A percentile compares a stretch with the other conserved stretches of the same genome.
These are phyloP conservation scores for Centella asiatica DNA, from an alignment of 129 eudicot genomes.

Conservation along the genomic window DNA sequence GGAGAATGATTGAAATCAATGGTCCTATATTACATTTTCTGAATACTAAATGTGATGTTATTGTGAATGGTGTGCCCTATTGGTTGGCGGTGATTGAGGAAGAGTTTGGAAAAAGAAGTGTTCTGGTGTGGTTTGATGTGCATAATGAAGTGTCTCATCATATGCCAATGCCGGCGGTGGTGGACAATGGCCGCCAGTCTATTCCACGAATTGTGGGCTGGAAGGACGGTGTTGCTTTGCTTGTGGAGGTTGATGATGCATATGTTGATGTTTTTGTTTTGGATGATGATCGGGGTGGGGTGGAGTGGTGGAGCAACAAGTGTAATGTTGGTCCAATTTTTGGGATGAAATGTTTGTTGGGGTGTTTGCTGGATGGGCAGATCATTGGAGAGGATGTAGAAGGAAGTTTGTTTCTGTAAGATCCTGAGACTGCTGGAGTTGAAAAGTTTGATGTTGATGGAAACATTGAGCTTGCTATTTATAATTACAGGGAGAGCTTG, in stretches of 20 bases:
- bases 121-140: conserved; percentile 5
- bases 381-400: conserved; percentile 2
- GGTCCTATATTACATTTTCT: neutral
- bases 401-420: neutral
- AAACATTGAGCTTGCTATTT: neutral
- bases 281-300: neutral
- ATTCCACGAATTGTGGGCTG: neutral
- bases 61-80: neutral
- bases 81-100: neutral
- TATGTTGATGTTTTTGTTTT: neutral
- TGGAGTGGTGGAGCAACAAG: neutral
- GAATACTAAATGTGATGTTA: neutral
- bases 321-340: neutral
- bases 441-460: neutral
- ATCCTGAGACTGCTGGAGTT: neutral
- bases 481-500: conserved; percentile 4
- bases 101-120: neutral
- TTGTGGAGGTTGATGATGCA: neutral
- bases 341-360: neutral
- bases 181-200: neutral
- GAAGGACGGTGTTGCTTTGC: neutral
- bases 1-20: neutral
- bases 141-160: neutral
- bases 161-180: neutral
- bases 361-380: neutral